These are phyloP conservation scores for Xylogone sp. DNA, from an alignment of 2,329 filamentous ascomycete genomes.

Conservation along the genomic window DNA sequence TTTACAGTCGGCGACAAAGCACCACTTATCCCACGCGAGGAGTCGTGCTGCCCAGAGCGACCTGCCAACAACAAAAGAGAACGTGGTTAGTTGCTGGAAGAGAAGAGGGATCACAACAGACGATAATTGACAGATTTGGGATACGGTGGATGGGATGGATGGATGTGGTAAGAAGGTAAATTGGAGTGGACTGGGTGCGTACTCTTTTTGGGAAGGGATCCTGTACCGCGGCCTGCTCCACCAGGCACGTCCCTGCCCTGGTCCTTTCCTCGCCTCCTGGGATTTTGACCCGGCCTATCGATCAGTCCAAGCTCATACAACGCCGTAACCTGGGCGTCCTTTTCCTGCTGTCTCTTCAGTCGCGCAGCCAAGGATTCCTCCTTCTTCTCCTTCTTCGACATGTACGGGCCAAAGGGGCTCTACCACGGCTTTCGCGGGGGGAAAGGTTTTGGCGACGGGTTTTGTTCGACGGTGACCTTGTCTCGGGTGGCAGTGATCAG, in stretches of 20 bases:
- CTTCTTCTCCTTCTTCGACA: background rate
- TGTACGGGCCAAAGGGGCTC: background rate
- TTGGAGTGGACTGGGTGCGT: slow-evolving; percentile 10
- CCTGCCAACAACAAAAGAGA: background rate
- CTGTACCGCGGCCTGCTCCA: slow-evolving; percentile 24
- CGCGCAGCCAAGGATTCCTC: background rate
- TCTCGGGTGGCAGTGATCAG: background rate
- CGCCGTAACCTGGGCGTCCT: slow-evolving; percentile 22
- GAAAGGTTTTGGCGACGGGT: too few species aligned
- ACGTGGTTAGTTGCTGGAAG: background rate
- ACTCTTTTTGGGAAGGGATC: slow-evolving; percentile 24
- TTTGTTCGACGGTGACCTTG: too few species aligned
- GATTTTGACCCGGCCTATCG: slow-evolving; percentile 21
- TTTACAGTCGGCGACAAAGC: background rate
- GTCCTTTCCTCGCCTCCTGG: slow-evolving; percentile 23
- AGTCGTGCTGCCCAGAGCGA: background rate
- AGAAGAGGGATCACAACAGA: background rate
- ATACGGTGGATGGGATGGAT: slow-evolving; percentile 6
- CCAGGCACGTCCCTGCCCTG: slow-evolving; percentile 18
- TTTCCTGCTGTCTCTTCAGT: slow-evolving; percentile 12
- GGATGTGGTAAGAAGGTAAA: background rate
- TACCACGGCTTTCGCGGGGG: background rate
- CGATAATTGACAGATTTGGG: slow-evolving; percentile 12
- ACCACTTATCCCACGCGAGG: background rate
- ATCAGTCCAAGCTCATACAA: slow-evolving; percentile 29